Conservation (phyloP, 2,329 filamentous ascomycete genomes). For the Penicillium sp. region DNA sequence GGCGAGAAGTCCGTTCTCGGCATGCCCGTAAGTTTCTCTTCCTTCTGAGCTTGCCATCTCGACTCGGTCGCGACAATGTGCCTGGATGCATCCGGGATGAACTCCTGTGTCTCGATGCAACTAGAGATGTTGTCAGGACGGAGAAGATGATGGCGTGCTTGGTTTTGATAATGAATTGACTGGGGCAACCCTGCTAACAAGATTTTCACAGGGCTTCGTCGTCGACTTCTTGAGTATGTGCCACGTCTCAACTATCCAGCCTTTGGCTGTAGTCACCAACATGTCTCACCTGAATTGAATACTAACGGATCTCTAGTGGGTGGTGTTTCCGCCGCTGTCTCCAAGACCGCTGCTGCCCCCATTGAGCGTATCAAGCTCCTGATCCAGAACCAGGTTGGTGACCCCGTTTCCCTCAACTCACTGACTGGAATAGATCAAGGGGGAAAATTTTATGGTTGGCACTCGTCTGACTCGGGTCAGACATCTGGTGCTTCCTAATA, state of each 20-base stretch:
- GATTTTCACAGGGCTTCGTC: constrained; percentile 68
- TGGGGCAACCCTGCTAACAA: constrained; percentile 26
- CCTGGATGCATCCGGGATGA: neutral
- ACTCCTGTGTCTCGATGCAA: neutral
- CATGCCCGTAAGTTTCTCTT: constrained; percentile 43
- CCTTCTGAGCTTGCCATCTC: constrained; percentile 15
- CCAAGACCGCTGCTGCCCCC: constrained; percentile 98
- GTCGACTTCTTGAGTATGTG: constrained; percentile 98
- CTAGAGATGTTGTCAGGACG: neutral
- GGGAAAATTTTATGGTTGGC: neutral
- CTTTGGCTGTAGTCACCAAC: neutral
- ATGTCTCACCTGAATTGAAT: neutral
- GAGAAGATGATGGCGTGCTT: neutral
- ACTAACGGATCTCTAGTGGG: constrained; percentile 68
- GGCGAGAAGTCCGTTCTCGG: constrained; percentile 52
- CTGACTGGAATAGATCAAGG: neutral
- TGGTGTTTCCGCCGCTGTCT: constrained; percentile 99
- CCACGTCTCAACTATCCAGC: constrained; percentile 5
- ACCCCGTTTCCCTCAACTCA: constrained; percentile 2
- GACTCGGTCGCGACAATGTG: constrained; percentile 7
- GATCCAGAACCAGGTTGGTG: constrained; percentile 98
- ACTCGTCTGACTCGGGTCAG: neutral
- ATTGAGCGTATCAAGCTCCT: constrained; percentile 99
- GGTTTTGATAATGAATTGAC: neutral
- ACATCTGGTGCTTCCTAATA: neutral